Conservation (phyloP, 345 rosid genomes). For the Erucastrum elatum region DNA sequence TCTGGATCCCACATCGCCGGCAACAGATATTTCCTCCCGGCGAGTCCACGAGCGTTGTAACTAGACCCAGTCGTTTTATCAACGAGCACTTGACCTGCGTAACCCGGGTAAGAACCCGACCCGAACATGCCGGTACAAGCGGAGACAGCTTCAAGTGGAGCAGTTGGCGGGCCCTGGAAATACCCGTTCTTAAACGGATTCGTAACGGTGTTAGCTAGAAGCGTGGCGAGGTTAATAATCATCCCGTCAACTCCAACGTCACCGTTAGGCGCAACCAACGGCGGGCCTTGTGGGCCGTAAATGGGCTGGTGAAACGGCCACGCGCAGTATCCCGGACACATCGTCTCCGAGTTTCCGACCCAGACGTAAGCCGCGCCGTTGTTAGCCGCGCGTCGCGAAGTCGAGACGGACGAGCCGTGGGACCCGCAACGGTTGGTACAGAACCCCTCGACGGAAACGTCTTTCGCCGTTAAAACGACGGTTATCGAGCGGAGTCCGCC, state of each 20-base stretch:
- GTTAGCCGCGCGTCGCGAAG: slow-evolving; percentile 30
- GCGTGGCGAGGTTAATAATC: slow-evolving; percentile 75
- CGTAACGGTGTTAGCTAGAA: slow-evolving; percentile 74
- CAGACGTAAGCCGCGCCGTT: slow-evolving; percentile 52
- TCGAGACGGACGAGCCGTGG: slow-evolving; percentile 47
- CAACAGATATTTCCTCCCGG: slow-evolving; percentile 64
- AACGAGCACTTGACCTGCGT: slow-evolving; percentile 56
- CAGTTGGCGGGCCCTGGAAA: slow-evolving; percentile 64
- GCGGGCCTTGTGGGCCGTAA: slow-evolving; percentile 76
- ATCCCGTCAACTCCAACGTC: slow-evolving; percentile 88
- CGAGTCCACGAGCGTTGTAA: slow-evolving; percentile 56
- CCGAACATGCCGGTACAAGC: slow-evolving; percentile 80
- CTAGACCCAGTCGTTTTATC: slow-evolving; percentile 67
- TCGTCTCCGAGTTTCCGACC: slow-evolving; percentile 73
- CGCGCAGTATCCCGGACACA: slow-evolving; percentile 83
- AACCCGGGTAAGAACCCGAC: slow-evolving; percentile 75
- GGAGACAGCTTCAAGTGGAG: slow-evolving; percentile 75
- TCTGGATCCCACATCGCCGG: slow-evolving; percentile 95
- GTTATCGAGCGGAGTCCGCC: slow-evolving; percentile 38
- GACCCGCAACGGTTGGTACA: slow-evolving; percentile 76
- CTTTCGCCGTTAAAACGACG: slow-evolving; percentile 67
- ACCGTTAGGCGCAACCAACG: slow-evolving; percentile 71
- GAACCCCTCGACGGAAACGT: slow-evolving; percentile 67
- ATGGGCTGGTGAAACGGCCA: slow-evolving; percentile 91
- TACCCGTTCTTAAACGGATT: slow-evolving; percentile 80